A percentile compares a stretch with the other conserved stretches of the same genome.
Conservation (phyloP, 225 moss, liverwort and hornwort genomes). For the Pleurozium schreberi region DNA sequence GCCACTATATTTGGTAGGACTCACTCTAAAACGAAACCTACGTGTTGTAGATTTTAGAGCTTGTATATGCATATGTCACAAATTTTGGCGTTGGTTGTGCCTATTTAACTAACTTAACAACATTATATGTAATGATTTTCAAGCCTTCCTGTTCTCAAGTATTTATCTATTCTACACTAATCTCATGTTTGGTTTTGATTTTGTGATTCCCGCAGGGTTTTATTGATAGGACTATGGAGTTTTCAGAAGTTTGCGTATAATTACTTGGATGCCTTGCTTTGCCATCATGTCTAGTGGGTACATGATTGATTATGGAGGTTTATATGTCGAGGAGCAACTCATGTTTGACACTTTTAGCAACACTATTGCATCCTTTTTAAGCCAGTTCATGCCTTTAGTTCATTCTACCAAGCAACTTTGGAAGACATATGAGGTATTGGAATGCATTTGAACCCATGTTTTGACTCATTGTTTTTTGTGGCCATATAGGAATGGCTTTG, state of each 20-base stretch:
- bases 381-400: neutral
- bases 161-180: neutral
- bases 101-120: neutral
- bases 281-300: rapidly evolving
- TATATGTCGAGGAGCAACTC: neutral
- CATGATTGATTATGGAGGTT: neutral
- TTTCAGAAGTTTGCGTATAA: rapidly evolving
- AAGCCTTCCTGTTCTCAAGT: too few species aligned
- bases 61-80: too few species aligned
- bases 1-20: neutral
- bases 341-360: neutral
- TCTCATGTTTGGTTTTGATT: neutral
- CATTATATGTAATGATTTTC: too few species aligned
- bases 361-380: rapidly evolving
- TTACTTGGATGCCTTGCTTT: neutral
- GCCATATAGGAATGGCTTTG: neutral
- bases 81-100: neutral
- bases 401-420: rapidly evolving
- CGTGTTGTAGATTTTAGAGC: neutral
- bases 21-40: neutral
- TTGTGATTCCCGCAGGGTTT: neutral
- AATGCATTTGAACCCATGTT: neutral
- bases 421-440: neutral
- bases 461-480: neutral
- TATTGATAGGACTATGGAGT: neutral